Base-by-base conservation (phyloP, 1,139 yeast species). In the Torulaspora pretoriensis region DNA sequence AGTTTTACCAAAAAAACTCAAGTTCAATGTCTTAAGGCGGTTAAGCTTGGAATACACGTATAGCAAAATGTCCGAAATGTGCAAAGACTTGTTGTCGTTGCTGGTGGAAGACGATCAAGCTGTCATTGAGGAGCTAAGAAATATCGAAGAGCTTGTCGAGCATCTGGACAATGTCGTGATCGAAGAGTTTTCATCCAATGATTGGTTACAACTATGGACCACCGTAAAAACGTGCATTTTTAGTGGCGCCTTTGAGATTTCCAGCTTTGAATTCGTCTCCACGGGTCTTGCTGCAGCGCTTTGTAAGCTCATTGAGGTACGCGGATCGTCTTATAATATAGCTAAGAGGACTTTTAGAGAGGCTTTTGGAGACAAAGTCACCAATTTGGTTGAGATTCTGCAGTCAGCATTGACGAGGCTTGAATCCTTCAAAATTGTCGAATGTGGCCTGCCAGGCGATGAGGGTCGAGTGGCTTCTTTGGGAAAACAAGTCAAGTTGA, bases 401-500 rank as follows among this genome's bases (percentile, higher is more conserved):
- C 95, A 88, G 55, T 92, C 86, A 47, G 79, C 88, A 0, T 67
- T 89, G 34, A 80, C 87, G 1, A 73, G 96, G 53, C 72, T 81
- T 0, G 97, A 89, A 62, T 72, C 83, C 0, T 86, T 88, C 64
- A 88, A 83, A 36, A 79, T 89, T 19, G 64, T 81, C 3, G 76
- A 84, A 0, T 72, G 83, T 30, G 85, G 83, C 3, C 45, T 67
- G 16, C 60, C 56, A 37, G 60, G 63, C 10, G 63, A 60, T 29
- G 68, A 66, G 33, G 61, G 62, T 25, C 65, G 67, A 30, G 78
- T 87, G 1, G 73, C 81, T 0, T 74, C 83, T 2, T 73, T 89
- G 73, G 86, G 92, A 0, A 81, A 79, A 51, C 95, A 87, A 60
- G 69, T 89, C 34, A 79, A 79, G 49, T 57, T 89, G 9, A 77